Base-by-base conservation (phyloP, 2,329 filamentous ascomycete species). In the Talaromyces sp. region DNA sequence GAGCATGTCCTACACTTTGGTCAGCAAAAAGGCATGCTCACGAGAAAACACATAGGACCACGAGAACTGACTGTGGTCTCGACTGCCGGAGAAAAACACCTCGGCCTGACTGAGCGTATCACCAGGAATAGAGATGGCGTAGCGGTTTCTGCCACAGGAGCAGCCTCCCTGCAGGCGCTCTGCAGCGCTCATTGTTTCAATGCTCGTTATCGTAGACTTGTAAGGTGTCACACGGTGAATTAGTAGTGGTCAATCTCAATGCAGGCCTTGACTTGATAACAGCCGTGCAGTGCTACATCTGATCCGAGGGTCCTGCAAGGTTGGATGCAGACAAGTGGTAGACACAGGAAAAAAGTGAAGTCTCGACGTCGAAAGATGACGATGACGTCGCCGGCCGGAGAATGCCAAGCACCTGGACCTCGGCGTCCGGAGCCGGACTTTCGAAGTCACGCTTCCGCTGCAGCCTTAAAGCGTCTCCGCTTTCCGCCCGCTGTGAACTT, bases 121-220 rank as follows among this genome's bases (percentile, higher is more conserved):
- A 21, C 79, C 73, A 1, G 91, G 91, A 26, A 93, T 81, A 52
- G 84, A 77, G 66, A 96, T 85, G 61, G 86, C 81, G 76, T 96
- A 96, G 70, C 87, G 83, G 70, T 94, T 96, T 63, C 92, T 86
- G 60, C 92, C 91, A 74, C 92, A 97, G 57, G 88, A 87, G 78
- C 92, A 96, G 65, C 87, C 85, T 68, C 92, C 92, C 65, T 83
- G 85, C 60, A 96, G 82, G 43, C 82, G 81, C 62, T 83, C 72
- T 46, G 70, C 64, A 58, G 72, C 70, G 55, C 50, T 62, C 57
- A 64, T 63, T 5, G 32, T 35, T 35, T 14, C 32, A 4, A 35
- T 35, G 12, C 12, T 14, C 21, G 19, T 46, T 19, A 46, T 24
- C 19, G 43, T 46, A 46, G 17, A 46, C 43, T 46, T 46, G n/a